phyloP scores from a whole-genome alignment of 805 yeast genomes.

The Barnettozyma populi region DNA sequence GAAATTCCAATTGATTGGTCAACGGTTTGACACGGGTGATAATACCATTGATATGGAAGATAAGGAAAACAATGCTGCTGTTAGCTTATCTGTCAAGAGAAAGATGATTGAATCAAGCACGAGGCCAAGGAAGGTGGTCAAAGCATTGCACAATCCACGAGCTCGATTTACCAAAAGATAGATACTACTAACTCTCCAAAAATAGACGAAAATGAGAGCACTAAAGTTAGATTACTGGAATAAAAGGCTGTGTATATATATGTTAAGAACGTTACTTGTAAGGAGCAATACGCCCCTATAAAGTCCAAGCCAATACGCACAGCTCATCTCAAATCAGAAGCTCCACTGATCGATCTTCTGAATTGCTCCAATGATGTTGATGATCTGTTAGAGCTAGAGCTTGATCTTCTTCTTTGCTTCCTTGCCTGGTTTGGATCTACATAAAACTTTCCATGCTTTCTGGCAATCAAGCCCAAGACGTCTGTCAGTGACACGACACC shows the following conservation, averaged over 20 bases:
- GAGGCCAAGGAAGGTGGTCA: neutral
- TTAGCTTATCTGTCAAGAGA: neutral
- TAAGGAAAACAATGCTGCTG: slow-evolving; percentile 7
- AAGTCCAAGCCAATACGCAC: neutral
- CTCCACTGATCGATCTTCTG: slow-evolving; percentile 37
- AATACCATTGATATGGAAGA: slow-evolving; percentile 4
- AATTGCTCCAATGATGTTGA: slow-evolving; percentile 33
- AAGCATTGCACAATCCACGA: neutral
- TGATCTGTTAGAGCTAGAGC: slow-evolving; percentile 29
- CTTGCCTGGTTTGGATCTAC: slow-evolving; percentile 87
- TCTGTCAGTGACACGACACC: slow-evolving; percentile 94
- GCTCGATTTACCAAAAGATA: neutral
- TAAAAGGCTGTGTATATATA: too few relatives aligned
- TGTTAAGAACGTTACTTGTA: neutral
- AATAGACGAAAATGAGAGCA: neutral
- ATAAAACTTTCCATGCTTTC: slow-evolving; percentile 53
- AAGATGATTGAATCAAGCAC: neutral
- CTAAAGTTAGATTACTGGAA: neutral
- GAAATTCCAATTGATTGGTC: slow-evolving; percentile 24
- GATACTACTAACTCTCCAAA: neutral
- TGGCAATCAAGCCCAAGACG: slow-evolving; percentile 74
- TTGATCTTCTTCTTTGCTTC: slow-evolving; percentile 70
- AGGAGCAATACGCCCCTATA: neutral
- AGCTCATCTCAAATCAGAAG: slow-evolving; percentile 26
- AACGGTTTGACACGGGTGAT: slow-evolving; percentile 14